Percentiles rank a stretch among this genome's conserved stretches.
Conservation (phyloP, 2,329 filamentous ascomycete species). For the Plectosphaerella cucumerina region DNA sequence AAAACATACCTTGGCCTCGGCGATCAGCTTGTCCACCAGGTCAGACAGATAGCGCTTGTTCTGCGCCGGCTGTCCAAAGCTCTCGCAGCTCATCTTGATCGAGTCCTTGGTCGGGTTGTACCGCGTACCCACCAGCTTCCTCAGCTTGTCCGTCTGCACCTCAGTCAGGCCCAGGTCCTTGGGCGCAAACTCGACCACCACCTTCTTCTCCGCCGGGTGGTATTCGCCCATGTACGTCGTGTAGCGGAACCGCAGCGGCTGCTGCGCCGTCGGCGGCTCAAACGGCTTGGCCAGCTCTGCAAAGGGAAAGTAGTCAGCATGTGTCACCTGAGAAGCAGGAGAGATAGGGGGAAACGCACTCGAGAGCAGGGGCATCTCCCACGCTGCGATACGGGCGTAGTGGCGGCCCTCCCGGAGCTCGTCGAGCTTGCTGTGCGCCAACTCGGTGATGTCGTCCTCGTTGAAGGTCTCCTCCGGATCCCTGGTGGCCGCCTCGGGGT, state of each 20-base stretch:
- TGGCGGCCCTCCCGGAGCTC: conserved; percentile 84
- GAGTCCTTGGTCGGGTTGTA: conserved; percentile 82
- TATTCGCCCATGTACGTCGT: conserved; percentile 93
- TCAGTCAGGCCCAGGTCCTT: conserved; percentile 66
- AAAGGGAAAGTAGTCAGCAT: conserved; percentile 11
- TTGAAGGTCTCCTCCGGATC: conserved; percentile 54
- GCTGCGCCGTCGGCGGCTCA: conserved; percentile 58
- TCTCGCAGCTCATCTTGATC: conserved; percentile 87
- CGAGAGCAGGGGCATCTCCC: conserved; percentile 90
- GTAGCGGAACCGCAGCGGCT: conserved; percentile 89
- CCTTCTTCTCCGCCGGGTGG: conserved; percentile 89
- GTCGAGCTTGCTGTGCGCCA: conserved; percentile 84
- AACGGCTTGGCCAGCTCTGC: conserved; percentile 83
- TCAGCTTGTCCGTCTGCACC: conserved; percentile 71
- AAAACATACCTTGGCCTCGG: conserved; percentile 60
- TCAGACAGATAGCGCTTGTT: conserved; percentile 95
- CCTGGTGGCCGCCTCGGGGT: conserved; percentile 40
- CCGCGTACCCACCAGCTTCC: conserved; percentile 79
- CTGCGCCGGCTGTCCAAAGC: conserved; percentile 82
- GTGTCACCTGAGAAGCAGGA: neutral
- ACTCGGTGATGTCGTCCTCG: conserved; percentile 77
- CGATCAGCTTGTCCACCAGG: conserved; percentile 67
- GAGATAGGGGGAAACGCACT: conserved; percentile 60
- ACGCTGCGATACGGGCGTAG: conserved; percentile 81
- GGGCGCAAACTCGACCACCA: conserved; percentile 85